Conservation (phyloP, 2,329 filamentous ascomycete genomes). For the Colletotrichum musae region DNA sequence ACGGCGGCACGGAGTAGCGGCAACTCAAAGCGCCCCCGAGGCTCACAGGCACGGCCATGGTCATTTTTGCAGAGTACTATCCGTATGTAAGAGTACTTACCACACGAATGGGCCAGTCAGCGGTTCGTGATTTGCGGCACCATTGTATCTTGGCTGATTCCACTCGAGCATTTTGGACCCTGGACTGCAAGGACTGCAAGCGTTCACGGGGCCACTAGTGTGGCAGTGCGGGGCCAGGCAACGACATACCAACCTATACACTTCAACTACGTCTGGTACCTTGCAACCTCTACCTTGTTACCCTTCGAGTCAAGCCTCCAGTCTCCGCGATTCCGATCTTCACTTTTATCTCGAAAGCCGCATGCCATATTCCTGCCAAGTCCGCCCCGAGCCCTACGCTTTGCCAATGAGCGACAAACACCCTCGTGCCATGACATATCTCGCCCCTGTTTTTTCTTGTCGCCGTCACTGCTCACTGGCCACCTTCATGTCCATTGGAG, state of each 20-base stretch:
- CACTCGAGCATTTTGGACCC: conserved; percentile 36
- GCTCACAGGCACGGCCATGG: not conserved
- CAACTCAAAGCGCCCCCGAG: not conserved
- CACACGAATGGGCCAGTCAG: conserved; percentile 30
- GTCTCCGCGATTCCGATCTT: conserved; percentile 41
- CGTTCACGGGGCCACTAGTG: conserved; percentile 40
- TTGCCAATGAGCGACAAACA: conserved; percentile 29
- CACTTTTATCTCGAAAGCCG: conserved; percentile 38
- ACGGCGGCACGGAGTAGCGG: not conserved
- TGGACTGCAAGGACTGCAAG: conserved; percentile 37
- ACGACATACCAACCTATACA: conserved; percentile 21
- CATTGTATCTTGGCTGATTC: conserved; percentile 39
- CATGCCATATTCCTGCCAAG: conserved; percentile 36
- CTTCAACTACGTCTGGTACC: too few relatives aligned
- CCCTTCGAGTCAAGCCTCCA: conserved; percentile 37
- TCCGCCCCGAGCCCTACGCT: conserved; percentile 30
- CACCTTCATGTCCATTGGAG: not conserved
- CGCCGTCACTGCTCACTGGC: conserved; percentile 25
- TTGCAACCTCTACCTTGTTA: too few relatives aligned
- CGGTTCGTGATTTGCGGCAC: conserved; percentile 30
- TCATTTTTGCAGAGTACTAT: too few relatives aligned
- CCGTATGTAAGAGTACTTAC: too few relatives aligned
- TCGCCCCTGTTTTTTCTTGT: conserved; percentile 26
- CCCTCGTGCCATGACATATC: conserved; percentile 28
- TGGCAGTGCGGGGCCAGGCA: conserved; percentile 42